Percentiles rank a stretch among this genome's conserved stretches.
These are phyloP conservation scores for Cronartium ribicola DNA, from an alignment of 1,284 basidiomycete species.

Conservation along the genomic window DNA sequence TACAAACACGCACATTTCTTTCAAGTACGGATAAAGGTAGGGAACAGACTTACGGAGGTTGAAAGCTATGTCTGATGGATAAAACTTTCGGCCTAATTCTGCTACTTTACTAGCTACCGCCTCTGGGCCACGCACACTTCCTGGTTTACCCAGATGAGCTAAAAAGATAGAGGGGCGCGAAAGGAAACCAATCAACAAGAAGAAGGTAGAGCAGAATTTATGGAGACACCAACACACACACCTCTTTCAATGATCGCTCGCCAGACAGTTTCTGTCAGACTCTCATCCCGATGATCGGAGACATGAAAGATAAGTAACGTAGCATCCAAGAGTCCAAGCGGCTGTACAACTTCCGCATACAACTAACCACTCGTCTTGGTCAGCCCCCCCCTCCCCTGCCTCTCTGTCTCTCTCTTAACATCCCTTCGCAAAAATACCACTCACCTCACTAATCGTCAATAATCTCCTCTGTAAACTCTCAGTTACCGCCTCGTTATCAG, in stretches of 20 bases:
- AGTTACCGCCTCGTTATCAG: slow-evolving; percentile 57
- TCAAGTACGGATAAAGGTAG: slow-evolving; percentile 5
- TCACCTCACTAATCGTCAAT: slow-evolving; percentile 56
- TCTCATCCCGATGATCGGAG: slow-evolving; percentile 82
- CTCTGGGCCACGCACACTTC: slow-evolving; percentile 61
- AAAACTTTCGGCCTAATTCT: slow-evolving; percentile 74
- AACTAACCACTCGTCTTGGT: slow-evolving; percentile 57
- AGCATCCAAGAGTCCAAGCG: slow-evolving; percentile 75
- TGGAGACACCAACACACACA: slow-evolving; percentile 52
- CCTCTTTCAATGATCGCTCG: slow-evolving; percentile 74
- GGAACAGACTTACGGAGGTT: slow-evolving; percentile 64
- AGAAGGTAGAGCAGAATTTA: not conserved
- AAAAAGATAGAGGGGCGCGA: slow-evolving; percentile 51
- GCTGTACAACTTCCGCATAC: slow-evolving; percentile 80
- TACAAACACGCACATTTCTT: slow-evolving; percentile 22
- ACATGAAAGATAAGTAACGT: slow-evolving; percentile 89
- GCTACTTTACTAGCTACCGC: slow-evolving; percentile 63
- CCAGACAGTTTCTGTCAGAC: slow-evolving; percentile 79
- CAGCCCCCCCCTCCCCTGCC: slow-evolving; percentile 54
- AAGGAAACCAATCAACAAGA: slow-evolving; percentile 9
- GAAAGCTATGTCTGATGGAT: slow-evolving; percentile 84
- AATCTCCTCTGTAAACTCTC: slow-evolving; percentile 57
- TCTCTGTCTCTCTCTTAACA: slow-evolving; percentile 59
- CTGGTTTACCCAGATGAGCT: slow-evolving; percentile 45
- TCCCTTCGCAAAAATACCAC: slow-evolving; percentile 34